Percentiles rank a stretch among this genome's conserved stretches.
Evolutionary conservation across 257 asterid genomes (phyloP).

Genomic region (Solanum clarkiae): DNA sequence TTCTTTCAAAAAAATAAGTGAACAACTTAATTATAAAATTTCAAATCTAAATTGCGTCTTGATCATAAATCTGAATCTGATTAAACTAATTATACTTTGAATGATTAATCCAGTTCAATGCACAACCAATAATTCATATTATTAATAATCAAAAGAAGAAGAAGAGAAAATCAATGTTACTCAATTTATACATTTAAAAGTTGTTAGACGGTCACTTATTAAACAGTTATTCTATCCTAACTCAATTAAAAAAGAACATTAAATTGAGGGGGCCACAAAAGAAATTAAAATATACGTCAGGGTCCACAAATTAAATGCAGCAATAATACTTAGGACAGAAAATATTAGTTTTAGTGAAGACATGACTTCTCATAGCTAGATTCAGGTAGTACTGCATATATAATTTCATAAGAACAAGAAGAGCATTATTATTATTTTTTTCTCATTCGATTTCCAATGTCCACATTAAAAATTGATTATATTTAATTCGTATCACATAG

Average conservation of each 20-base stretch:
- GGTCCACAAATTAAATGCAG: constrained; percentile 9
- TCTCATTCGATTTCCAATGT: too few species aligned
- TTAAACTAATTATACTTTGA: background rate
- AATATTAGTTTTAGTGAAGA: constrained; percentile 1
- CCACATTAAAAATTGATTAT: too few species aligned
- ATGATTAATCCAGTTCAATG: background rate
- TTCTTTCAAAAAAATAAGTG: background rate
- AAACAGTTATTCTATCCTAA: background rate
- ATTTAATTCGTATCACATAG: too few species aligned
- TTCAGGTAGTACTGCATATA: background rate
- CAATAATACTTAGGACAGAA: background rate
- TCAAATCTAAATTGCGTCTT: background rate
- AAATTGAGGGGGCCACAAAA: background rate
- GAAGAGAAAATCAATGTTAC: background rate
- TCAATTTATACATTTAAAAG: background rate
- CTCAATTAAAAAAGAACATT: background rate
- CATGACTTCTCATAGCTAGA: constrained; percentile 3
- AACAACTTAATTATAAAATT: background rate
- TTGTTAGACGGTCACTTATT: background rate
- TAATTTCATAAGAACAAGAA: background rate
- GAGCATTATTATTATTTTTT: background rate
- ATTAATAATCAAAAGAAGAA: background rate
- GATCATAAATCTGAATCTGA: background rate
- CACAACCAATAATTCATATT: background rate
- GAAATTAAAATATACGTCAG: background rate